Evolutionary conservation across 1,139 yeast species (phyloP).

Genomic region (Protomyces lactucae-debilis): DNA sequence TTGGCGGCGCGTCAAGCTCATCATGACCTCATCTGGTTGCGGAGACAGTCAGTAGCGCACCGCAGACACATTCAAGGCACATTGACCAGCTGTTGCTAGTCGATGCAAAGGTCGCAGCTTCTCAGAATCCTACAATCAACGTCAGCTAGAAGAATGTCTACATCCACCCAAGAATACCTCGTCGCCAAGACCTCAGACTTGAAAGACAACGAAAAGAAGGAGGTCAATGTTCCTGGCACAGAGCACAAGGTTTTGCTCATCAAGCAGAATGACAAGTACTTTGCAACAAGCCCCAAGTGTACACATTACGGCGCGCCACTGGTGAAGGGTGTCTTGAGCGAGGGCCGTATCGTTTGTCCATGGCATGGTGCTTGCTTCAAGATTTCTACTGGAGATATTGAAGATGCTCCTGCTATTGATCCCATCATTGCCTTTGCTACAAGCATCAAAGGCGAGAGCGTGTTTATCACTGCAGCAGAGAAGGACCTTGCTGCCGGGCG

Average conservation of each 20-base stretch:
- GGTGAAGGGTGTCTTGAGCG: conserved; percentile 27
- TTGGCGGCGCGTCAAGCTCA: background rate
- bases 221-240: conserved; percentile 13
- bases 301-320: conserved; percentile 31
- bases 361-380: conserved; percentile 31
- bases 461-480: conserved; percentile 27
- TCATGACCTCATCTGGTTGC: background rate
- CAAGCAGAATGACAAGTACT: conserved; percentile 20
- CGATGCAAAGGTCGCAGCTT: background rate
- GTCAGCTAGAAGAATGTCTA: background rate
- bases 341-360: conserved; percentile 29
- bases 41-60: background rate
- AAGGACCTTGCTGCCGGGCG: conserved; percentile 11
- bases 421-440: conserved; percentile 24
- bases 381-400: conserved; percentile 29
- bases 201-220: conserved; percentile 22
- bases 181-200: conserved; percentile 20
- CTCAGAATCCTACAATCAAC: background rate
- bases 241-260: conserved; percentile 25
- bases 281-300: conserved; percentile 25
- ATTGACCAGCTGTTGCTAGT: background rate
- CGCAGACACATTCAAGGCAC: background rate
- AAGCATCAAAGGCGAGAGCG: conserved; percentile 21
- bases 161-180: conserved; percentile 3
- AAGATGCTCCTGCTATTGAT: conserved; percentile 30